Conservation (phyloP, 2,329 filamentous ascomycete genomes). For the Botrytis hyacinthi region DNA sequence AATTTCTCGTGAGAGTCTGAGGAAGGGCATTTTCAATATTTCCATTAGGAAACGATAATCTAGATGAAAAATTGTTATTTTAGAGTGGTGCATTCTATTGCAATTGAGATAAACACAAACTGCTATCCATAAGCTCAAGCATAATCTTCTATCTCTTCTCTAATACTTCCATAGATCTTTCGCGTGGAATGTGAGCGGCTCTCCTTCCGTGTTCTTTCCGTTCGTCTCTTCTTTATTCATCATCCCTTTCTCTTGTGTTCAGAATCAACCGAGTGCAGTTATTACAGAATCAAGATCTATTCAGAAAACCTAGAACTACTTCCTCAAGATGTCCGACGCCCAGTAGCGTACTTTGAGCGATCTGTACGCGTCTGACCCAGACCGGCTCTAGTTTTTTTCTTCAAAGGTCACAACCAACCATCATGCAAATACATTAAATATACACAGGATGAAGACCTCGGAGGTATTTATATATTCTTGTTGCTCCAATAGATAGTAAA, state of each 20-base stretch:
- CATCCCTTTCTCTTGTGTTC: fast-evolving
- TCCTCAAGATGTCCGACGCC: neutral
- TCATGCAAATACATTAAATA: neutral
- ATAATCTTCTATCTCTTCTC: fast-evolving
- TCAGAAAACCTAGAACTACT: neutral
- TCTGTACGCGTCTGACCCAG: neutral
- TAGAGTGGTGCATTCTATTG: too few relatives aligned
- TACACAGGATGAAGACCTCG: neutral
- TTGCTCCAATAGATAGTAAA: neutral
- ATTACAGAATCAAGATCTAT: too few relatives aligned
- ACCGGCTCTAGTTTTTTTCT: neutral
- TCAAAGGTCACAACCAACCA: neutral
- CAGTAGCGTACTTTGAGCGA: neutral
- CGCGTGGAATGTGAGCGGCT: neutral
- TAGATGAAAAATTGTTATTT: too few relatives aligned
- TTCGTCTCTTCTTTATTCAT: neutral
- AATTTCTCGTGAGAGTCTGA: too few relatives aligned
- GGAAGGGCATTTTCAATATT: too few relatives aligned
- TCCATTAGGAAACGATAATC: neutral
- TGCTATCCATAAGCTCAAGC: neutral
- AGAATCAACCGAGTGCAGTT: neutral
- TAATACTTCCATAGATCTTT: neutral
- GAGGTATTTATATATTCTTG: neutral
- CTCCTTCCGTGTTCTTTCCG: fast-evolving
- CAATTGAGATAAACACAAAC: neutral